phyloP scores from a whole-genome alignment of 768 basidiomycete genomes.

The Leccinum rimulosum region DNA sequence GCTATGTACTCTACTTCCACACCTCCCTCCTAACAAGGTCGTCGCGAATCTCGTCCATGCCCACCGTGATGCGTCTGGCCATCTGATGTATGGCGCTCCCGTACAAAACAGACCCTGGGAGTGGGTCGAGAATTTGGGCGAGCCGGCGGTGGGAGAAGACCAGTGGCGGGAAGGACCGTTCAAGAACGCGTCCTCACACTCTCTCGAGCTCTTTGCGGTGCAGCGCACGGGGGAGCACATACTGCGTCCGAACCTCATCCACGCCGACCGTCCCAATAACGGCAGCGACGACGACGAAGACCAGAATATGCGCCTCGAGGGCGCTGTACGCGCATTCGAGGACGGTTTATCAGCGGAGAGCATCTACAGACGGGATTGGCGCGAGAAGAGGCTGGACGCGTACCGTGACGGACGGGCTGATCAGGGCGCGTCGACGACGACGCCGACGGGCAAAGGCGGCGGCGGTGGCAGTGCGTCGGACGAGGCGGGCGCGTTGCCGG shows the following conservation, averaged over 20 bases:
- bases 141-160: constrained; percentile 41
- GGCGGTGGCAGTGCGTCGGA: constrained; percentile 20
- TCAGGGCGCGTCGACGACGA: constrained; percentile 1
- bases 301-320: constrained; percentile 31
- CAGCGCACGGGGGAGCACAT: constrained; percentile 61
- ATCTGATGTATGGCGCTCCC: constrained; percentile 43
- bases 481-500: constrained; percentile 26
- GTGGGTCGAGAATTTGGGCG: constrained; percentile 77
- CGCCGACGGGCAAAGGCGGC: constrained; percentile 6
- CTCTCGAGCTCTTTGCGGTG: constrained; percentile 69
- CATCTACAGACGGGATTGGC: constrained; percentile 73
- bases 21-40: constrained; percentile 46
- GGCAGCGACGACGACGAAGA: constrained; percentile 18
- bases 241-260: constrained; percentile 6
- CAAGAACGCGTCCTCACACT: constrained; percentile 67
- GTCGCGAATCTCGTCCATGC: constrained; percentile 60
- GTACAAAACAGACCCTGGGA: constrained; percentile 83
- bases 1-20: constrained; percentile 56
- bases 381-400: constrained; percentile 55
- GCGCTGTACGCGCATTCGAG: constrained; percentile 56
- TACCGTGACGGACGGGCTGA: constrained; percentile 15
- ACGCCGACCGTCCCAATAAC: background rate
- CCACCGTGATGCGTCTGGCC: constrained; percentile 53
- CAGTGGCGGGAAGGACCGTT: constrained; percentile 44
- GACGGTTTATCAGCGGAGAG: constrained; percentile 63